Conservation (phyloP, 305 asterid species). For the Petunia hybrid region DNA sequence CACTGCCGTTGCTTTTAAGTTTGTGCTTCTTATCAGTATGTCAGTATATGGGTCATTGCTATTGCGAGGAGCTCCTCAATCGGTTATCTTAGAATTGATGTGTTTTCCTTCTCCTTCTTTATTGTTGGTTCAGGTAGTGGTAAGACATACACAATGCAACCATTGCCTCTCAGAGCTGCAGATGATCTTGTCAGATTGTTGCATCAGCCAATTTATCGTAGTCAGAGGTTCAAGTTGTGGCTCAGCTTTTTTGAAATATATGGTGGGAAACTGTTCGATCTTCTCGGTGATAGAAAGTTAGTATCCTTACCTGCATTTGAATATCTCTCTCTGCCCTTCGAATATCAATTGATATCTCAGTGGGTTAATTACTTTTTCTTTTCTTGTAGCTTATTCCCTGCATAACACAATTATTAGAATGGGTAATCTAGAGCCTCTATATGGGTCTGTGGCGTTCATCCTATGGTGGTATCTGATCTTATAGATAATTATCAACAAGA, state of each 20-base stretch:
- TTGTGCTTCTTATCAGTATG: not conserved
- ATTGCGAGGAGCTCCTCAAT: slow-evolving; percentile 16
- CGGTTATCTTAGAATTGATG: slow-evolving; percentile 18
- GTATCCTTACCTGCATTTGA: slow-evolving; percentile 36
- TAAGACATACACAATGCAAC: slow-evolving; percentile 99
- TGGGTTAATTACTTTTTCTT: not conserved
- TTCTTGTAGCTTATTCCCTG: not conserved
- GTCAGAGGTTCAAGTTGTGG: slow-evolving; percentile 96
- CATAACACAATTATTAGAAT: slow-evolving; percentile 21
- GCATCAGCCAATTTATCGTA: slow-evolving; percentile 87
- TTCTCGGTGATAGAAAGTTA: slow-evolving; percentile 94
- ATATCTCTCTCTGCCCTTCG: not conserved
- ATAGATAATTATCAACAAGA: not conserved
- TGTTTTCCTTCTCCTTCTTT: not conserved
- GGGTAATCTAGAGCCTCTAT: slow-evolving; percentile 5
- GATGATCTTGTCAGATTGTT: slow-evolving; percentile 89
- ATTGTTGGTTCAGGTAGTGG: slow-evolving; percentile 79
- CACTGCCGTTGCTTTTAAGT: not conserved
- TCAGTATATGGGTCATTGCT: not conserved
- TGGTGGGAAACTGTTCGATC: slow-evolving; percentile 96
- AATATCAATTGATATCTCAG: not conserved
- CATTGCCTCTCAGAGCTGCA: slow-evolving; percentile 96
- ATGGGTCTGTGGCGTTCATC: not conserved
- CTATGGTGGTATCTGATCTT: not conserved
- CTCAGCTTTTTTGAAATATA: slow-evolving; percentile 96